These are phyloP conservation scores for Eutypa lata DNA, from an alignment of 2,329 filamentous ascomycete species.

Conservation along the genomic window DNA sequence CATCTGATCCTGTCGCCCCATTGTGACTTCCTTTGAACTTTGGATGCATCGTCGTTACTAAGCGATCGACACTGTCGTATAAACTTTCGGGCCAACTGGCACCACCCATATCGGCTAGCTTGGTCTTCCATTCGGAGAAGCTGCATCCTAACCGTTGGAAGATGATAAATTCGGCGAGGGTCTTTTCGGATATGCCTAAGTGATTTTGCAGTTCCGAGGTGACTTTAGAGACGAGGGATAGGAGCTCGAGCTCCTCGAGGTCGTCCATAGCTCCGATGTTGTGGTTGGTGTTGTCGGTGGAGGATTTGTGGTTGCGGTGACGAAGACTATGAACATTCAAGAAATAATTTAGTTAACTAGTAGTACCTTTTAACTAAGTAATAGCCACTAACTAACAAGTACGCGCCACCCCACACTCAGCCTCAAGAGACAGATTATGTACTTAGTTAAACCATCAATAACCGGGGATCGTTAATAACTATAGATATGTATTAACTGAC, in stretches of 20 bases:
- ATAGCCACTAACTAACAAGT: too few relatives aligned
- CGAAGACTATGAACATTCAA: background rate
- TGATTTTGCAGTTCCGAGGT: slow-evolving; percentile 94
- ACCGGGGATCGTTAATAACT: too few relatives aligned
- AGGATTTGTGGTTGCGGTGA: background rate
- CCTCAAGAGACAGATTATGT: background rate
- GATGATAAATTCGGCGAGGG: slow-evolving; percentile 93
- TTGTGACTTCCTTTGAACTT: slow-evolving; percentile 66
- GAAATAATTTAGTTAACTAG: too few relatives aligned
- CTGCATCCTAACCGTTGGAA: slow-evolving; percentile 78
- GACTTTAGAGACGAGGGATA: slow-evolving; percentile 93
- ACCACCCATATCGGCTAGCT: slow-evolving; percentile 72
- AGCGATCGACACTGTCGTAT: slow-evolving; percentile 84
- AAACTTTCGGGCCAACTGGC: slow-evolving; percentile 81
- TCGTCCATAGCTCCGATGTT: slow-evolving; percentile 67
- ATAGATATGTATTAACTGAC: too few relatives aligned
- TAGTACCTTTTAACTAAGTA: background rate
- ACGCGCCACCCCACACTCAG: background rate
- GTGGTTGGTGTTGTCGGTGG: background rate
- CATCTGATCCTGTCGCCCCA: slow-evolving; percentile 32
- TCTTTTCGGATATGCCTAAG: slow-evolving; percentile 87
- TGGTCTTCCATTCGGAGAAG: slow-evolving; percentile 70
- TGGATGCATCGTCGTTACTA: slow-evolving; percentile 87
- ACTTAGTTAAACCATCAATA: too few relatives aligned
- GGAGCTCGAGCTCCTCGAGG: slow-evolving; percentile 82